Conservation (phyloP, 495 filamentous ascomycete genomes). For the Penicillium riverlandense region DNA sequence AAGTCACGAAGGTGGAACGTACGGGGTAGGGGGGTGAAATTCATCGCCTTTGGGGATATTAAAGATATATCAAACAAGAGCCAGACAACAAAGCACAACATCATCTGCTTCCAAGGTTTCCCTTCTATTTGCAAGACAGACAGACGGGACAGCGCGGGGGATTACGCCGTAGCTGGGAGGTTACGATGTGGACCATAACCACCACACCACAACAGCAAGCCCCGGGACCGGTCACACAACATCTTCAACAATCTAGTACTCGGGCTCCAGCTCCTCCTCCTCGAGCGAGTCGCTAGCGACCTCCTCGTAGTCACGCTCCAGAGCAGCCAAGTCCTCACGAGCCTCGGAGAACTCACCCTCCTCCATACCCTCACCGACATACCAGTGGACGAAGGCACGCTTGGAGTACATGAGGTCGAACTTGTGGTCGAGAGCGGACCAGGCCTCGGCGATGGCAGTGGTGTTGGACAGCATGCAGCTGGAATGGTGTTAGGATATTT, state of each 20-base stretch:
- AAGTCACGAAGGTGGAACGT: constrained; percentile 13
- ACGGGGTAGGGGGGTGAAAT: constrained; percentile 26
- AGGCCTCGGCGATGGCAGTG: constrained; percentile 96
- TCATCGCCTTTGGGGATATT: constrained; percentile 41
- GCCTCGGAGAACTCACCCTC: constrained; percentile 99
- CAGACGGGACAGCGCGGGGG: constrained; percentile 4
- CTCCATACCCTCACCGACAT: constrained; percentile 99
- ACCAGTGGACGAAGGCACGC: constrained; percentile 99
- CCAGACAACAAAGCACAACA: constrained; percentile 34
- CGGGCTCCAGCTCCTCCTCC: constrained; percentile 80
- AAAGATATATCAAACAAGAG: constrained; percentile 31
- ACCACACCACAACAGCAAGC: constrained; percentile 3
- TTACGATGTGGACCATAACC: too few species aligned
- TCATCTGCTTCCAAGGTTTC: constrained; percentile 36
- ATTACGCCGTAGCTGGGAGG: too few species aligned
- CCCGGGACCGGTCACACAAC: constrained; percentile 14
- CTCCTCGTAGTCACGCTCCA: constrained; percentile 99
- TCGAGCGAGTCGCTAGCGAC: constrained; percentile 93
- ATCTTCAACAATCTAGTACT: constrained; percentile 66
- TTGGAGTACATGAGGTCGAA: constrained; percentile 99
- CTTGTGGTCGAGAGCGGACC: constrained; percentile 95
- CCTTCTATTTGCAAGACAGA: constrained; percentile 38
- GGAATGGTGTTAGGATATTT: constrained; percentile 14
- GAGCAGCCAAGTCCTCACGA: constrained; percentile 92
- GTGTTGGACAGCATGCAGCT: constrained; percentile 99